A percentile compares a stretch with the other conserved stretches of the same genome.
These are phyloP conservation scores for Venturia pyrina DNA, from an alignment of 2,329 filamentous ascomycete genomes.

Conservation along the genomic window DNA sequence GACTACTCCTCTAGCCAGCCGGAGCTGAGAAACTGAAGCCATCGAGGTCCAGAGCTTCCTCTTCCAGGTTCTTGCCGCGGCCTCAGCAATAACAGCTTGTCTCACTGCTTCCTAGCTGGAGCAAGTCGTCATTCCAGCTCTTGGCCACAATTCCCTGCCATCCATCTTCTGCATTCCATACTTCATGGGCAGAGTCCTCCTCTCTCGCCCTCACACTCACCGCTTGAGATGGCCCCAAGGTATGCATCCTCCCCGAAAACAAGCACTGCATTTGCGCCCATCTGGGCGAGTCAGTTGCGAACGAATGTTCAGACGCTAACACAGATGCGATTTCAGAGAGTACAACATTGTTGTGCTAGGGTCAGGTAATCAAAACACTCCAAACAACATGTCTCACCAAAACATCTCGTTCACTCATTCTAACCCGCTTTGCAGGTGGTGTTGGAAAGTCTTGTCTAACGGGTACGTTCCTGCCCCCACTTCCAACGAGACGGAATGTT, in stretches of 20 bases:
- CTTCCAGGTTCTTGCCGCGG: background rate
- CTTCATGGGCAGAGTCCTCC: slow-evolving; percentile 9
- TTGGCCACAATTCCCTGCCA: background rate
- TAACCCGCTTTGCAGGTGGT: slow-evolving; percentile 48
- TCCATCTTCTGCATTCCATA: background rate
- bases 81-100: background rate
- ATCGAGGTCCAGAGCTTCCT: background rate
- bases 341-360: slow-evolving; percentile 35
- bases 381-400: slow-evolving; percentile 18
- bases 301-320: background rate
- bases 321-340: slow-evolving; percentile 19
- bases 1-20: background rate
- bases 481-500: slow-evolving; percentile 13
- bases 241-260: background rate
- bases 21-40: background rate
- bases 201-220: slow-evolving; percentile 4
- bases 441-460: slow-evolving; percentile 90
- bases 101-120: background rate
- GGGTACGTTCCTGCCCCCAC: slow-evolving; percentile 43
- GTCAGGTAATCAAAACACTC: slow-evolving; percentile 22
- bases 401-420: background rate
- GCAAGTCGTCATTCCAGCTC: background rate
- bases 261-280: background rate
- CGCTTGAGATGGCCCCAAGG: slow-evolving; percentile 12
- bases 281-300: background rate